phyloP scores from a whole-genome alignment of 2,329 filamentous ascomycete genomes.

The Ceratocystis colombiana region DNA sequence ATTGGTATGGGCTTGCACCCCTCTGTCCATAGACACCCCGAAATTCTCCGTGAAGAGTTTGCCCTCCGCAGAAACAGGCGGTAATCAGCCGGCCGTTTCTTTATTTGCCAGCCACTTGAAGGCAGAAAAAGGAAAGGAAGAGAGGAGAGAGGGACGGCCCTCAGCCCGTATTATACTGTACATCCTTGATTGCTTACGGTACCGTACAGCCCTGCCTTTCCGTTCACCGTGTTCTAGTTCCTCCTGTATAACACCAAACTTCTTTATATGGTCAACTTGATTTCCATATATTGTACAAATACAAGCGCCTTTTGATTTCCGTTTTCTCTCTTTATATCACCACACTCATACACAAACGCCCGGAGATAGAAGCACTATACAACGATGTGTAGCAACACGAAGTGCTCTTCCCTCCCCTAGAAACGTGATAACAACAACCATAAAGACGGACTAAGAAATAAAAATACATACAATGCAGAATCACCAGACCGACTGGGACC shows the following conservation, averaged over 20 bases:
- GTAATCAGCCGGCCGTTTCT: not conserved
- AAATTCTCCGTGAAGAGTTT: slow-evolving; percentile 50
- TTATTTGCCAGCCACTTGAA: not conserved
- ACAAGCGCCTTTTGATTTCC: slow-evolving; percentile 29
- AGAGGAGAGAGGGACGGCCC: not conserved
- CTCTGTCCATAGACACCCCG: slow-evolving; percentile 79
- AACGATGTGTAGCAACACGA: not conserved
- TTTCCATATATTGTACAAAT: slow-evolving; percentile 30
- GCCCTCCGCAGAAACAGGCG: slow-evolving; percentile 17
- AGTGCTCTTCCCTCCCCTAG: not conserved
- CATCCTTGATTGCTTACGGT: not conserved
- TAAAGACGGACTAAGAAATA: slow-evolving; percentile 5
- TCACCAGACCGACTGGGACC: slow-evolving; percentile 8
- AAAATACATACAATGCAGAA: slow-evolving; percentile 18
- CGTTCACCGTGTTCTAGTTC: not conserved
- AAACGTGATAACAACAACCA: not conserved
- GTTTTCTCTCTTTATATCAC: slow-evolving; percentile 6
- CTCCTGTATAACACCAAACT: slow-evolving; percentile 1
- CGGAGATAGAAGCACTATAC: not conserved
- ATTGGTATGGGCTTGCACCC: slow-evolving; percentile 89
- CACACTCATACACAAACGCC: not conserved
- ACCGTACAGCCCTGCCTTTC: not conserved
- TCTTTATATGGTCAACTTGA: slow-evolving; percentile 21
- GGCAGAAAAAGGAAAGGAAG: no score
- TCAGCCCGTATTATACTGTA: not conserved